Evolutionary conservation across 441 rosid genomes (phyloP), one percentile per base, ranked within the genome.

Genomic region (Populus tomentosa): DNA sequence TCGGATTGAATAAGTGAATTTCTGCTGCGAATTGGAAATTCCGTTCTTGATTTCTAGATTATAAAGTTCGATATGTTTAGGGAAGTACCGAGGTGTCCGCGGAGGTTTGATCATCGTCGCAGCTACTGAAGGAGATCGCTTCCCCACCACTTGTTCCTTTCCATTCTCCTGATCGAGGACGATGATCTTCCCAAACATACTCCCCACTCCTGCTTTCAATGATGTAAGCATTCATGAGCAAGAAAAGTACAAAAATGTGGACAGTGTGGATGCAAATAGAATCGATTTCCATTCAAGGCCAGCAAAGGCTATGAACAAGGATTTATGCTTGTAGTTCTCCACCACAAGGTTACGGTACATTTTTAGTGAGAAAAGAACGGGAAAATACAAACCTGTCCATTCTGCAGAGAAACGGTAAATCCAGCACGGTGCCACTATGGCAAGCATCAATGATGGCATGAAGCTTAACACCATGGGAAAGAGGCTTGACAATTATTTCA

Each of bases 91-190:
- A 91, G 69, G 98, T 90, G 75, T 94, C 94, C 10, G 93, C 93
- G 4, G 98, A 94, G 73, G 93, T 93, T 86, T 93, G 97, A 85
- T 92, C 50, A 77, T 93, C 98, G 79, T 93, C 94, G 77, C 98
- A 94, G 69, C 94, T 95, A 80, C 98, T 91, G 75, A 94, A 88
- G 24, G 94, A 93, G 70, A 90, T 89, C 64, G 79, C 95, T 75
- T 92, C 97, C 69, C 98, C 98, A 42, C 98, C 95, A 71, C 86
- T 89, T 53, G 97, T 89, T 78, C 98, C 98, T 84, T 93, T 91
- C 94, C 91, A 89, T 74, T 82, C 24, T 73, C 94, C 97, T 40
- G 97, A 86, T 70, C 85, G 88, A 68, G 98, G 97, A 35, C 97
- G 90, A 85, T 94, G 97, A 65, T 94, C 97, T 86, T 90, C 98